Base-by-base conservation (phyloP, 495 filamentous ascomycete genomes). In the Aspergillus sclerotioniger region DNA sequence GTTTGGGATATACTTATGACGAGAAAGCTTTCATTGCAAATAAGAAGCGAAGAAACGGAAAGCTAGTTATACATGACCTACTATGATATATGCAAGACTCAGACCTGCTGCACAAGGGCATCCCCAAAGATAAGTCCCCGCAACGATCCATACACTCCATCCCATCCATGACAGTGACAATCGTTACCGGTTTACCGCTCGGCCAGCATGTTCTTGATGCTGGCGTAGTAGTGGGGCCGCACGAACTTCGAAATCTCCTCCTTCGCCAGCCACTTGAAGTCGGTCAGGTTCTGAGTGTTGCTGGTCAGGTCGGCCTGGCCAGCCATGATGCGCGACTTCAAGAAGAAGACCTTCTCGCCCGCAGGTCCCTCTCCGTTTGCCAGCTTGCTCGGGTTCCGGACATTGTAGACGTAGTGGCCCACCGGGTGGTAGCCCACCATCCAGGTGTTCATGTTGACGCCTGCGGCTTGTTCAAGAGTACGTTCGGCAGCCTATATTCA, bases 371-470 rank as follows among this genome's bases (percentile, higher is more conserved):
- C 39, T 59, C 65, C 62, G 55, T 64, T 61, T 69, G 81, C 68
- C 69, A 74, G 51, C 65, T 78, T 62, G 35, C 63, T 44, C 20
- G 74, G 74, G 12, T 70, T 67, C 39, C 60, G 62, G 63, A 72
- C 77, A 60, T 77, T 74, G 67, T 74, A 71, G 52, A 86, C 73
- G 69, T 88, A 71, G 74, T 97, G 91, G 9, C 92, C 92, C 48
- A 96, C 83, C 15, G 94, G 94, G 61, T 88, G 89, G 64, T 88
- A 90, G 57, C 93, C 94, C 57, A 98, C 89, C 63, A 98, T 82
- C 92, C 95, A 99, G 57, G 92, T 97, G 79, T 98, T 97, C 93
- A 99, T 98, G 80, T 99, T 96, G 29, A 88, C 71, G 58, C 94
- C 94, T 12, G 84, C 90, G 12, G 91, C 76, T 61, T 92, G 83